Evolutionary conservation across 2,329 filamentous ascomycete genomes (phyloP).

Genomic region (Fusarium mexicanum): DNA sequence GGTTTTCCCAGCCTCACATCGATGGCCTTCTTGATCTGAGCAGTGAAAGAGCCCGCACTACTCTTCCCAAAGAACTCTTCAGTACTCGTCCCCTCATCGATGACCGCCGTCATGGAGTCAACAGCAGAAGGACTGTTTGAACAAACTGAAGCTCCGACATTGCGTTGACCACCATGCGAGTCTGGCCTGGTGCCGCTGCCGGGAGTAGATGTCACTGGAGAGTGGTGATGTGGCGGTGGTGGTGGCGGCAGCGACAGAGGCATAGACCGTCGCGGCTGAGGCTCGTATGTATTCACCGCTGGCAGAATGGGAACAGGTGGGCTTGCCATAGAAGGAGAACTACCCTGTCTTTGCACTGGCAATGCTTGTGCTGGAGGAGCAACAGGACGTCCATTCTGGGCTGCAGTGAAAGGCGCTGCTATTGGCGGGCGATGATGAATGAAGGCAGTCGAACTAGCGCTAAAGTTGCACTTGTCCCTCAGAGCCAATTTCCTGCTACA

Average conservation of each 20-base stretch:
- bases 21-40: slow-evolving; percentile 56
- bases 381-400: background rate
- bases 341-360: background rate
- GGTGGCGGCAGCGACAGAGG: background rate
- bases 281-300: background rate
- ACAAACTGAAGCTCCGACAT: slow-evolving; percentile 23
- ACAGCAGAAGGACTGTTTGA: slow-evolving; percentile 47
- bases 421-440: background rate
- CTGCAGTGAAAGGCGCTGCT: background rate
- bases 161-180: background rate
- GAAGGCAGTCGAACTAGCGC: slow-evolving; percentile 4
- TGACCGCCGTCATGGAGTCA: slow-evolving; percentile 57
- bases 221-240: slow-evolving; percentile 10
- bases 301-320: background rate
- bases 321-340: background rate
- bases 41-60: slow-evolving; percentile 58
- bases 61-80: slow-evolving; percentile 59
- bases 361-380: background rate
- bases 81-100: slow-evolving; percentile 52
- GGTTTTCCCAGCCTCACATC: slow-evolving; percentile 44
- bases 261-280: background rate
- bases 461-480: slow-evolving; percentile 45
- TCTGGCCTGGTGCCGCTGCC: slow-evolving; percentile 18
- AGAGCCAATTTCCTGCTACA: slow-evolving; percentile 45
- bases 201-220: slow-evolving; percentile 18